A percentile compares a stretch with the other conserved stretches of the same genome.
phyloP scores from a whole-genome alignment of 345 rosid genomes.

The Cardamine occulta region DNA sequence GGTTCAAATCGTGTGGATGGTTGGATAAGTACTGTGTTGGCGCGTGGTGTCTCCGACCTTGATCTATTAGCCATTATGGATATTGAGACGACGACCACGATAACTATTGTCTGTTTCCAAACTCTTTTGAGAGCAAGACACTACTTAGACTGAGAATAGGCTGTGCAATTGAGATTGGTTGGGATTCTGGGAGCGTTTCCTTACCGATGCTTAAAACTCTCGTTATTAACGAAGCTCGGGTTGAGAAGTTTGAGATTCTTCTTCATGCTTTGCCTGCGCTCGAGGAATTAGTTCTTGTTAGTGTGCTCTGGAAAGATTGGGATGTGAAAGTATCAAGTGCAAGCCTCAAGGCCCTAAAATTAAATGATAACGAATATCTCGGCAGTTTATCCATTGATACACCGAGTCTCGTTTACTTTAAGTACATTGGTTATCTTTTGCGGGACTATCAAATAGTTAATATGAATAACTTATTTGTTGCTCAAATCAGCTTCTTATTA shows the following conservation, averaged over 20 bases:
- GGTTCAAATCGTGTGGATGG: background rate
- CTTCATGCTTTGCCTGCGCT: slow-evolving; percentile 25
- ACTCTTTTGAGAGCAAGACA: background rate
- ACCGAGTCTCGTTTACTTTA: background rate
- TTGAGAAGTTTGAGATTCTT: background rate
- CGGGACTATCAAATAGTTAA: background rate
- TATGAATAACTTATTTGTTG: background rate
- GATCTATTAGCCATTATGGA: background rate
- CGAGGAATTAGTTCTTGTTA: background rate
- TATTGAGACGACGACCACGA: background rate
- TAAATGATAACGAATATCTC: background rate
- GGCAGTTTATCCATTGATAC: background rate
- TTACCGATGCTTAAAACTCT: slow-evolving; percentile 6
- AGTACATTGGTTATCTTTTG: background rate
- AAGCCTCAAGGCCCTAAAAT: background rate
- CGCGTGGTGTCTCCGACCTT: slow-evolving; percentile 14
- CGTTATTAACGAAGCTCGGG: background rate
- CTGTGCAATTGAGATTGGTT: background rate
- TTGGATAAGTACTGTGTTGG: slow-evolving; percentile 23
- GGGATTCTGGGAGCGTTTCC: background rate
- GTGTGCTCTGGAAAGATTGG: background rate
- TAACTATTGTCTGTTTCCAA: background rate
- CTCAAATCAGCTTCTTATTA: background rate
- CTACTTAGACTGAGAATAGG: background rate
- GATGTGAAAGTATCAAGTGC: background rate